Percentiles rank a stretch among this genome's conserved stretches.
Evolutionary conservation across 148 eudicot species (phyloP).

Genomic region (Chenopodium suecicum): DNA sequence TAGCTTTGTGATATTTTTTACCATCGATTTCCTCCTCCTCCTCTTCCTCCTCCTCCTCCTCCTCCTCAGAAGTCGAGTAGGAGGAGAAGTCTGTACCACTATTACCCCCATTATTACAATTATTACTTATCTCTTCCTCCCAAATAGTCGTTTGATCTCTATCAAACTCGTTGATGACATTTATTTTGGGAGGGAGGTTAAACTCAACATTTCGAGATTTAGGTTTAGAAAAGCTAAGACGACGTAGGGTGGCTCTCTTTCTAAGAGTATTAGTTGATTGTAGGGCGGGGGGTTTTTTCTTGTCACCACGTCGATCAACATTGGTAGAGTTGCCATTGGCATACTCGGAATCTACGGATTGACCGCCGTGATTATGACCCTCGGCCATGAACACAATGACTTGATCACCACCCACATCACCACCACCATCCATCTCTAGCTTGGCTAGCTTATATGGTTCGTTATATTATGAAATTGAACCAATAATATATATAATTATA

Average conservation of each 20-base stretch:
- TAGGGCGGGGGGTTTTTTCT: background rate
- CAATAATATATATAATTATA: too few relatives aligned
- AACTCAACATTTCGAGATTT: slow-evolving; percentile 46
- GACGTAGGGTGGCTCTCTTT: slow-evolving; percentile 37
- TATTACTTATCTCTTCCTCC: slow-evolving; percentile 11
- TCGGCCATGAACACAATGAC: slow-evolving; percentile 29
- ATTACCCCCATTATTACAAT: background rate
- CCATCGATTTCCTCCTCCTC: slow-evolving; percentile 10
- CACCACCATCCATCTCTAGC: slow-evolving; percentile 8
- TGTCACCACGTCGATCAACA: background rate
- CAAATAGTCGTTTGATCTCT: slow-evolving; percentile 16
- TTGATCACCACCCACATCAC: slow-evolving; percentile 23
- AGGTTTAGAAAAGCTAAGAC: slow-evolving; percentile 63
- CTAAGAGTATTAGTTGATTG: slow-evolving; percentile 9
- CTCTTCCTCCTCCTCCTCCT: slow-evolving; percentile 21
- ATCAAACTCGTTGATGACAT: background rate
- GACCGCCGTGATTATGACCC: slow-evolving; percentile 17
- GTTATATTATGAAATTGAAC: too few relatives aligned
- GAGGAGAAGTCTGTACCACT: slow-evolving; percentile 10
- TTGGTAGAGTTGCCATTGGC: background rate
- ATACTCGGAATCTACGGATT: slow-evolving; percentile 1
- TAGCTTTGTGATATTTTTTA: slow-evolving; percentile 5
- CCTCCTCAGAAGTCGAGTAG: slow-evolving; percentile 3
- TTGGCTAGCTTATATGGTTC: too few relatives aligned
- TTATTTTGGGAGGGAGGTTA: slow-evolving; percentile 20